Conservation (phyloP, 1,139 yeast species). For the Kodamaea alishanica region DNA sequence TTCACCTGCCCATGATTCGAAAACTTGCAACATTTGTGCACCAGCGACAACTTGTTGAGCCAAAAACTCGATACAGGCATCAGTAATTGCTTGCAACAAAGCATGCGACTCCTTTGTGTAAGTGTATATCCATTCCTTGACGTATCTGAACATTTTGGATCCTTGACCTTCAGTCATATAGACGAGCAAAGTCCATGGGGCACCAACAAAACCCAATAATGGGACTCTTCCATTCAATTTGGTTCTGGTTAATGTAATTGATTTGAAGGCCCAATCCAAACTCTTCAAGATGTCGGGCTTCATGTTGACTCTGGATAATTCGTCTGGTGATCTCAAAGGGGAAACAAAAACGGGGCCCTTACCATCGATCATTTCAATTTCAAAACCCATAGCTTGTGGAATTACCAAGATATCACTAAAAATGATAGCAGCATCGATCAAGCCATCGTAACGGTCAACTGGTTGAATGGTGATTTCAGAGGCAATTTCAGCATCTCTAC, state of each 20-base stretch:
- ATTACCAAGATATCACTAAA: constrained; percentile 93
- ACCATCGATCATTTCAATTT: constrained; percentile 89
- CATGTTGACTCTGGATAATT: constrained; percentile 55
- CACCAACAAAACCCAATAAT: constrained; percentile 91
- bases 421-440: constrained; percentile 93
- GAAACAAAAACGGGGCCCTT: constrained; percentile 91
- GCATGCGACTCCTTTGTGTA: constrained; percentile 70
- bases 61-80: constrained; percentile 86
- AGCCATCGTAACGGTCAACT: constrained; percentile 79
- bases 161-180: constrained; percentile 99
- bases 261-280: constrained; percentile 90
- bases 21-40: constrained; percentile 94
- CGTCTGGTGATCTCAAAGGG: constrained; percentile 75
- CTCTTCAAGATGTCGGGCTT: constrained; percentile 71
- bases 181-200: constrained; percentile 95
- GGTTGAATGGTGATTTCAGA: constrained; percentile 95
- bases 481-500: constrained; percentile 91
- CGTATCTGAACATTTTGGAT: constrained; percentile 83
- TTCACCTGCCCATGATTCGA: constrained; percentile 98
- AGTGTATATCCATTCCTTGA: constrained; percentile 87
- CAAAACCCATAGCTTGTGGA: constrained; percentile 98
- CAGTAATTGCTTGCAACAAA: constrained; percentile 75
- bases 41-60: constrained; percentile 97
- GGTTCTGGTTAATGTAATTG: constrained; percentile 81
- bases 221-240: constrained; percentile 90